Evolutionary conservation across 192 early-diverging fungal species (phyloP), one percentile per base, ranked within the genome.

Genomic region (Coemansia sp.): DNA sequence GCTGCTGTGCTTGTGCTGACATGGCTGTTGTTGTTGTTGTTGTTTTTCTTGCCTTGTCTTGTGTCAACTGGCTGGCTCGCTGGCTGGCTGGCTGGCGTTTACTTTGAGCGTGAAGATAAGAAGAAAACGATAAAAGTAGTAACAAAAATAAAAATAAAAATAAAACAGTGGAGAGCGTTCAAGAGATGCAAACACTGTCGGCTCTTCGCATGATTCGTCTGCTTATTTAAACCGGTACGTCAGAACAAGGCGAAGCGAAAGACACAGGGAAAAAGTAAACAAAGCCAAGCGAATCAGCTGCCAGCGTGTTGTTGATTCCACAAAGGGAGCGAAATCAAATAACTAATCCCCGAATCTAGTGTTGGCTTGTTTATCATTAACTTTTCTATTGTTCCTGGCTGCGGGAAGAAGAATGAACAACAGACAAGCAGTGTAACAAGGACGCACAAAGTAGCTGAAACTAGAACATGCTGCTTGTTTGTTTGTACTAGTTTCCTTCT

Each of bases 1-100:
- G 79, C 13, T 54, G 52, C 23, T 54, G 57, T 43, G 71, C 50
- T 53, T 74, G 74, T 11, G 67, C 61, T 18, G 76, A 67, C 76
- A 83, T 83, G 52, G 57, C 32, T 1, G 32, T 32, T 32, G 4
- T 32, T 21, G 60, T 48, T 63, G 39, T 21, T 53, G n/a, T 53
- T 57, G n/a, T n/a, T 9, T 40, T 37, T 16, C 48, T 26, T 45
- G 4, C n/a, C 32, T 37, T 4, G 5, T 39, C n/a, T 38, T 39
- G 63, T 48, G 38, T 53, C n/a, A n/a, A n/a, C n/a, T n/a, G n/a
- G n/a, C n/a, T n/a, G n/a, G n/a, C n/a, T n/a, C n/a, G n/a, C n/a
- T n/a, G n/a, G 18, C 9, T 40, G 26, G 26, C 26, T 32, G 32
- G 32, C 32, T 32, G 32, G 32, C 32, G 32, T 32, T 32, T 32